Base-by-base conservation (phyloP, 768 basidiomycete genomes). In the Auriculariales sp. region DNA sequence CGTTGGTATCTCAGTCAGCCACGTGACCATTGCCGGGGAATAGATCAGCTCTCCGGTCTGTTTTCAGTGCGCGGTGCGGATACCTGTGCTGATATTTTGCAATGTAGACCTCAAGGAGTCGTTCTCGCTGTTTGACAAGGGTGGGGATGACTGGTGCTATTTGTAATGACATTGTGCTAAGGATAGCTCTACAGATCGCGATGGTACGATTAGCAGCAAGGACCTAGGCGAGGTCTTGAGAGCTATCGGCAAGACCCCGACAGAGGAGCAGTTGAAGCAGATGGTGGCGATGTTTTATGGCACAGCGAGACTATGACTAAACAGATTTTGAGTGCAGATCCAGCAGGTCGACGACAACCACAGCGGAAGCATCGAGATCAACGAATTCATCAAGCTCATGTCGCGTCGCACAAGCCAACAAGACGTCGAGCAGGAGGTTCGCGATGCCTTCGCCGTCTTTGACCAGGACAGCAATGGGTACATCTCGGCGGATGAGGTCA, bases 171-270 rank as follows among this genome's bases (percentile, higher is more conserved):
- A 45, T 45, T 14, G 11, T 45, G 17, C 12, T 14, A 11, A 15
- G 22, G 35, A 15, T 48, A 36, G 24, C 27, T 30, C 24, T 31
- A 0, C 53, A 69, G 69, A 71, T 48, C 68, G 68, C 50, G 68
- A 71, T 61, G 69, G 69, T 55, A 69, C 66, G 45, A 71, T 71
- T 61, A 69, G 68, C 46, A 64, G 66, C 53, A 66, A 68, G 51
- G 69, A 71, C 57, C 66, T 71, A 56, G 68, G 68, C n/a, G 69
- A 67, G 50, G 68, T 71, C 54, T 70, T 71, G 69, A 58, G 69
- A 47, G 68, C 68, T 14, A 55, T 71, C 30, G 69, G 69, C 4
- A 67, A 70, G 58, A 71, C 68, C 62, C 69, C 69, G 2, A 68
- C 69, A 34, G 66, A 70, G 55, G 66, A 68, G 14, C 68, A 71